These are phyloP conservation scores for Polysphondylium violaceum DNA, from an alignment of 78 protist genomes.

Conservation along the genomic window DNA sequence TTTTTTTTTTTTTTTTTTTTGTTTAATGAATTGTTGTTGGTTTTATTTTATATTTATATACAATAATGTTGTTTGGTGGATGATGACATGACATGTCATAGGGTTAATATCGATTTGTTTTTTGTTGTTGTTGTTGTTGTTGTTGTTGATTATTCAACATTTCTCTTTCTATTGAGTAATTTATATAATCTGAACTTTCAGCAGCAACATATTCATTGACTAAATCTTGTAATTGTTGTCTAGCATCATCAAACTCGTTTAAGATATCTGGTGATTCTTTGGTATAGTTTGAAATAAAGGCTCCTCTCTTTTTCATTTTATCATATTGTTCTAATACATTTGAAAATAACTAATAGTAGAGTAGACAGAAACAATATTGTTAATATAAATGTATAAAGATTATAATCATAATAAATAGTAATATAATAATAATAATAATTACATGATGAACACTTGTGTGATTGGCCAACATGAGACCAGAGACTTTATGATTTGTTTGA, in stretches of 20 bases:
- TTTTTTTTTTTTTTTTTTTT: too few relatives aligned
- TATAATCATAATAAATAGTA: background rate
- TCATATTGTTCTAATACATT: conserved; percentile 89
- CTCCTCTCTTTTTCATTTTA: conserved; percentile 79
- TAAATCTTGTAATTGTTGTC: conserved; percentile 5
- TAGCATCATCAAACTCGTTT: conserved; percentile 94
- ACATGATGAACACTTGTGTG: conserved; percentile 95
- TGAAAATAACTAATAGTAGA: conserved; percentile 64
- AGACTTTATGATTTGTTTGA: conserved; percentile 93
- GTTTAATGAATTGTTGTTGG: too few relatives aligned
- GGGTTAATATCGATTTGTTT: background rate
- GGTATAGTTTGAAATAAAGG: conserved; percentile 82
- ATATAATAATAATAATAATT: background rate
- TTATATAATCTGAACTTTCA: conserved; percentile 31
- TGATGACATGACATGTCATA: too few relatives aligned
- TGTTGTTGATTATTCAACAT: background rate
- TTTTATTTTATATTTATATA: too few relatives aligned
- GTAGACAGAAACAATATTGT: background rate
- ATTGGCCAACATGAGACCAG: conserved; percentile 99
- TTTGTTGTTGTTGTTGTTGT: background rate
- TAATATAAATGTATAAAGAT: background rate
- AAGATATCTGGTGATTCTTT: conserved; percentile 81
- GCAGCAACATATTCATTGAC: conserved; percentile 40
- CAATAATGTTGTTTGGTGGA: too few relatives aligned
- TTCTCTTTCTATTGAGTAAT: conserved; percentile 23